Evolutionary conservation across 1,284 basidiomycete genomes (phyloP), one percentile per base, ranked within the genome.

Genomic region (Naganishia albida): DNA sequence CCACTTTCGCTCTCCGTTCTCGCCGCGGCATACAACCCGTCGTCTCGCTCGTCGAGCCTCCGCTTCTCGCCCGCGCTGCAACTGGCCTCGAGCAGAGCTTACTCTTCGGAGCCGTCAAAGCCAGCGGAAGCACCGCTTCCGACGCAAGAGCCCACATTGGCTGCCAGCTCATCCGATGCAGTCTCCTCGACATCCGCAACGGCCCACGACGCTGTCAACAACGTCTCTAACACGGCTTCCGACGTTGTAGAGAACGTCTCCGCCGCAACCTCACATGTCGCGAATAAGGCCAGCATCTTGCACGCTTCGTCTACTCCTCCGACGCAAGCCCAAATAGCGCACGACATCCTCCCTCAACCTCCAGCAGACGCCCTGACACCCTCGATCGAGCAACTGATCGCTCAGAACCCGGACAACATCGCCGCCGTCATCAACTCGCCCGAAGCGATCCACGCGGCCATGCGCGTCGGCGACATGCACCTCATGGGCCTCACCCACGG

Each of bases 391-490:
- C 74, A 78, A 56, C 69, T 80, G n/a, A 69, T 79, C 43, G 69
- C 63, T 18, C 68, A 38, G 71, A 77, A 68, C 73, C 75, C 10
- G 69, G 71, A 26, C 69, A 73, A 50, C 69, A 25, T 79, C 7
- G 64, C 74, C 25, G 72, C 76, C 46, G 74, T 80, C 25, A 72
- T 79, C 48, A 69, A 75, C 40, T 75, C 78, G 23, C 75, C 73
- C 2, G 77, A 79, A 69, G 78, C 77, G 3, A 67, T 80, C 18
- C 72, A 77, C 65, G 75, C 77, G 0, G 73, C 73, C 23, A 72
- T 91, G 42, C 86, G 89, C 69, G 85, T 86, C 39, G 90, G 91
- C 0, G 91, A 94, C 79, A 82, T 95, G 42, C 83, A 87, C 23
- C 84, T 87, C 13, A 82, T 93, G 46, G 93, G 90, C 2, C 82